phyloP scores from a whole-genome alignment of 2,329 filamentous ascomycete genomes.

The Trichothecium sympodiale region DNA sequence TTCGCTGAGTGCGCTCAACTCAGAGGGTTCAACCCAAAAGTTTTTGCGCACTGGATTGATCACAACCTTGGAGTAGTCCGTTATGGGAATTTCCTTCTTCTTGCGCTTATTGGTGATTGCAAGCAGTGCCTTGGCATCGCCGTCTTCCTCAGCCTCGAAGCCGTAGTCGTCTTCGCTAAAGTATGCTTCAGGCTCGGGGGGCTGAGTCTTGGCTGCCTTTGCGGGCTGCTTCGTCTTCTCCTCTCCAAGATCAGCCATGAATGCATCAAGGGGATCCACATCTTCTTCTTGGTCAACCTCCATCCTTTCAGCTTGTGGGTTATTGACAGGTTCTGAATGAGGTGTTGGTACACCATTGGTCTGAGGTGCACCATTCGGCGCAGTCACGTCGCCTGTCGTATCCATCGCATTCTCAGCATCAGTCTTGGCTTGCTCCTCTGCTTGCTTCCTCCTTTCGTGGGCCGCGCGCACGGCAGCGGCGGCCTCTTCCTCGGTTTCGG shows the following conservation, averaged over 20 bases:
- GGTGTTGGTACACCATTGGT: constrained; percentile 13
- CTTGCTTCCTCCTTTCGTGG: constrained; percentile 62
- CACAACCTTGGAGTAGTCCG: constrained; percentile 79
- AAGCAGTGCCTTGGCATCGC: constrained; percentile 35
- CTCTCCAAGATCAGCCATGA: constrained; percentile 65
- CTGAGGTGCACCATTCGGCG: constrained; percentile 17
- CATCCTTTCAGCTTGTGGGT: constrained; percentile 33
- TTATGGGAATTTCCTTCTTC: constrained; percentile 86
- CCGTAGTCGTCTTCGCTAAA: constrained; percentile 76
- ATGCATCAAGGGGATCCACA: constrained; percentile 88
- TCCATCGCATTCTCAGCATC: constrained; percentile 36
- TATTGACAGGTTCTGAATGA: constrained; percentile 6
- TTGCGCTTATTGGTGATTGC: constrained; percentile 57
- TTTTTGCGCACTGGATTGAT: constrained; percentile 82
- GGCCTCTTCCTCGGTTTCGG: constrained; percentile 76
- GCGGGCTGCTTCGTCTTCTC: constrained; percentile 36
- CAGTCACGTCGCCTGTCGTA: constrained; percentile 21
- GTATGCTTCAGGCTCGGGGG: constrained; percentile 68
- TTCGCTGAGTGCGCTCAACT: constrained; percentile 73
- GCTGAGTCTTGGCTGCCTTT: constrained; percentile 32
- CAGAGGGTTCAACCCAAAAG: constrained; percentile 86
- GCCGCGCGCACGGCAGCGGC: constrained; percentile 77
- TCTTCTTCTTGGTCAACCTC: constrained; percentile 55
- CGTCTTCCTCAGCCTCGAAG: constrained; percentile 35
- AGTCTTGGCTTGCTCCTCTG: constrained; percentile 10